Evolutionary conservation across 768 basidiomycete species (phyloP), one percentile per base, ranked within the genome.

Genomic region (Chalciporus pseudorubinellus): DNA sequence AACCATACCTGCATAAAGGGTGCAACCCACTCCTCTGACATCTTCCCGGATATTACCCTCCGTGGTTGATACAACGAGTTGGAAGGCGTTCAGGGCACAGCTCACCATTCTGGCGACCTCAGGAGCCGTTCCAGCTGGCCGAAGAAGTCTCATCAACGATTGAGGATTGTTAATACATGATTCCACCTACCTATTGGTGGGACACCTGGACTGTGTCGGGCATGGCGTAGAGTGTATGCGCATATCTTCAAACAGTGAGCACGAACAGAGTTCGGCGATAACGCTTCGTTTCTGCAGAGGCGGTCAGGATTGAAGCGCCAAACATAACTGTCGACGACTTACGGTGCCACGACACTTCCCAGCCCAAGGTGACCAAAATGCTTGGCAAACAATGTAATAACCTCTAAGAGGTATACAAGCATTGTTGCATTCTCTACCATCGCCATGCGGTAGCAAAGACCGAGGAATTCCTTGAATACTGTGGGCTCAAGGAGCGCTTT

Each of bases 401-500:
- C 80, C 55, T 88, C 86, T 3, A 91, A 72, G 19, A 98, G 76
- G 48, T 87, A 80, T 0, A 80, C 71, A 60, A 93, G 88, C 26
- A 92, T 79, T 0, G 61, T 72, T 1, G 90, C 83, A 0, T 84
- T 74, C 63, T 95, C 94, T 0, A 89, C 89, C 79, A 98, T 83
- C 0, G 87, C 91, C 70, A 98, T 83, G 6, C 95, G 82, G 64
- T 95, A 93, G 64, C 86, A 92, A 4, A 98, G 73, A 42, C 85
- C 86, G 58, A 87, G 82, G 39, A 98, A 83, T 69, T 99, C 95
- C 42, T 93, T 91, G 62, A 95, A 95, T 22, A 92, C 81, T 0
- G 84, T 78, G 2, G 87, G 84, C 34, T 95, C 88, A 51, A 89
- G 75, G 29, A 98, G 78, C 0, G 87, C 89, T 24, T 78, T 81